phyloP scores from a whole-genome alignment of 805 yeast species.

The Cyberlindnera samutprakarnensis region DNA sequence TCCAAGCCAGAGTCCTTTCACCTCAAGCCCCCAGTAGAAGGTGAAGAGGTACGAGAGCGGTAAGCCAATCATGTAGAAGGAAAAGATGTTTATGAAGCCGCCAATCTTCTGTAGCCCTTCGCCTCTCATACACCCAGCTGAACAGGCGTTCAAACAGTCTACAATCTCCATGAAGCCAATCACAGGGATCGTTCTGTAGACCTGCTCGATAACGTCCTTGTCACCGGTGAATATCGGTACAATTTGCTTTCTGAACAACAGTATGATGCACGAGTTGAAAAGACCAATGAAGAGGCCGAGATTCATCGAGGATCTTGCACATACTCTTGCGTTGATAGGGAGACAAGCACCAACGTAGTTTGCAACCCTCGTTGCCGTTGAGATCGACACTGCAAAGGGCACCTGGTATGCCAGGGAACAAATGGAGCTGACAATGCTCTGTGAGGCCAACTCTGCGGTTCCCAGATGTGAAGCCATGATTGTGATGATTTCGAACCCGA shows the following conservation, averaged over 20 bases:
- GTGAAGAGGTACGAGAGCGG: conserved; percentile 58
- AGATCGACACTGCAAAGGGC: conserved; percentile 67
- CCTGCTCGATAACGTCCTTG: conserved; percentile 43
- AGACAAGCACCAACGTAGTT: conserved; percentile 58
- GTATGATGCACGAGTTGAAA: conserved; percentile 43
- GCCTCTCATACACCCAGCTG: conserved; percentile 78
- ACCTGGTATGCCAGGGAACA: conserved; percentile 60
- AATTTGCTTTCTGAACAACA: conserved; percentile 40
- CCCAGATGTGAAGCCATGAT: conserved; percentile 65
- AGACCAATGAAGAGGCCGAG: conserved; percentile 38
- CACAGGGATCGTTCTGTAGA: conserved; percentile 49
- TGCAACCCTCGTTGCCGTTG: conserved; percentile 66
- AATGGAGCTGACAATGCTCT: conserved; percentile 61
- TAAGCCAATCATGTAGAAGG: conserved; percentile 67
- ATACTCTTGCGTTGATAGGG: conserved; percentile 36
- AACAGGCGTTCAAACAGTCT: conserved; percentile 65
- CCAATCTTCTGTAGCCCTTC: conserved; percentile 82
- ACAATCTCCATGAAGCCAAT: conserved; percentile 62
- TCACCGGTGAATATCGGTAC: conserved; percentile 58
- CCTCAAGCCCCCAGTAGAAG: conserved; percentile 38
- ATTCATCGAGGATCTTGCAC: conserved; percentile 36
- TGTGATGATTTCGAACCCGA: conserved; percentile 68
- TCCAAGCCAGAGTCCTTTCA: conserved; percentile 75
- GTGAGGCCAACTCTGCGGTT: conserved; percentile 62
- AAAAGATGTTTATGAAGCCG: conserved; percentile 55